These are phyloP conservation scores for Stephania japonica DNA, from an alignment of 164 flowering plant species.

Conservation along the genomic window DNA sequence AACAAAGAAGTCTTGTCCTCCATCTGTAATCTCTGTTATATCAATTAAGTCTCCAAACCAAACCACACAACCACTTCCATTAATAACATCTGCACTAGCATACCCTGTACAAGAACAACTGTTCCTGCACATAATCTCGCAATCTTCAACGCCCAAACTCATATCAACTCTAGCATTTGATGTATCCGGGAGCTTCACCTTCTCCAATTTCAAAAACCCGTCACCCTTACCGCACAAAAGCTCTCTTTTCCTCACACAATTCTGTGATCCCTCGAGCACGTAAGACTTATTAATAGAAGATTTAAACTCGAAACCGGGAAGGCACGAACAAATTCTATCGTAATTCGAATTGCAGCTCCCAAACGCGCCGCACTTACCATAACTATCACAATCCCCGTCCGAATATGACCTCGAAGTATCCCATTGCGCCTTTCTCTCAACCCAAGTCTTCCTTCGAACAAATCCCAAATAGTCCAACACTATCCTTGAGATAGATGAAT, in stretches of 20 bases:
- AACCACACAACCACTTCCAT: neutral
- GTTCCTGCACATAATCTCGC: neutral
- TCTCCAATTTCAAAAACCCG: slow-evolving; percentile 7
- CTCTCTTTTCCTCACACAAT: slow-evolving; percentile 10
- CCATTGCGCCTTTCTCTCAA: neutral
- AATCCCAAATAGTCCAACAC: neutral
- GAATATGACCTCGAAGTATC: neutral
- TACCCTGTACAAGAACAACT: slow-evolving; percentile 8
- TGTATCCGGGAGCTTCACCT: slow-evolving; percentile 11
- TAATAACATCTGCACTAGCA: slow-evolving; percentile 3
- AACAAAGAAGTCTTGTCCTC: slow-evolving; percentile 6
- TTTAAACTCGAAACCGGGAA: slow-evolving; percentile 10
- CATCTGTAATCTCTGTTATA: neutral
- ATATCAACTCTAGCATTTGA: neutral
- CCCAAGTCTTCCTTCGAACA: slow-evolving; percentile 1
- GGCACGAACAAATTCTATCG: slow-evolving; percentile 10
- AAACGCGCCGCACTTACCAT: slow-evolving; percentile 5
- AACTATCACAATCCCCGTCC: neutral
- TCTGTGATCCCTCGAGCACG: slow-evolving; percentile 8
- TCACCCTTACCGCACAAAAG: slow-evolving; percentile 9
- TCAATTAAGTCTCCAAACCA: slow-evolving; percentile 7
- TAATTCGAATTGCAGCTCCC: neutral
- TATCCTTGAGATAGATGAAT: slow-evolving; percentile 5
- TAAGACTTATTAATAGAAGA: neutral
- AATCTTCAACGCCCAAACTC: neutral